Evolutionary conservation across 106 monocot species (phyloP).

Genomic region (Allium cepa): DNA sequence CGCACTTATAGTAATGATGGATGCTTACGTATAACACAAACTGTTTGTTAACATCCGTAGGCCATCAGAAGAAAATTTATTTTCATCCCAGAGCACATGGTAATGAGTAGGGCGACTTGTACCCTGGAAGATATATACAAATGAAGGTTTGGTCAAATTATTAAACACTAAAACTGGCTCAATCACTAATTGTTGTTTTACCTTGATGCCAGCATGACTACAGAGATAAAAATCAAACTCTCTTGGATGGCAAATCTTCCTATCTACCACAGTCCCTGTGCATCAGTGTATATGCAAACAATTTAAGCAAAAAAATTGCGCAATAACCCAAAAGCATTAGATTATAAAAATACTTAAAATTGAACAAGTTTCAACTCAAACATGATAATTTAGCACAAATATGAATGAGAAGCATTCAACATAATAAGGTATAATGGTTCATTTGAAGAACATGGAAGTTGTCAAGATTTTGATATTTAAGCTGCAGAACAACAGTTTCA

Average conservation of each 20-base stretch:
- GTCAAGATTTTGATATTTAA: too few relatives aligned
- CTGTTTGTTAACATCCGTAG: conserved; percentile 59
- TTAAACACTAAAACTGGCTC: not conserved
- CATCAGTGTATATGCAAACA: too few relatives aligned
- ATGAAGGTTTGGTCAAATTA: not conserved
- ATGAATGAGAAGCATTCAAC: not conserved
- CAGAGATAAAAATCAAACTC: conserved; percentile 85
- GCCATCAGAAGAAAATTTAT: conserved; percentile 44
- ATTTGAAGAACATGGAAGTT: too few relatives aligned
- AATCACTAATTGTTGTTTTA: not conserved
- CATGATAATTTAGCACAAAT: not conserved
- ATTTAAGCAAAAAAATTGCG: conserved; percentile 7
- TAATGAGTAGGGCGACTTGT: conserved; percentile 80
- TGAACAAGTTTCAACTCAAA: not conserved
- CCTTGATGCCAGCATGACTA: conserved; percentile 87
- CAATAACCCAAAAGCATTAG: not conserved
- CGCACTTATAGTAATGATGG: not conserved
- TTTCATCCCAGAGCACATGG: conserved; percentile 80
- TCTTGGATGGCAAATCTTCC: conserved; percentile 60
- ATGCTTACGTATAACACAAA: conserved; percentile 61
- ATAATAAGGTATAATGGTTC: too few relatives aligned
- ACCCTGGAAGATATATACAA: conserved; percentile 32
- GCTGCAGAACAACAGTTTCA: too few relatives aligned
- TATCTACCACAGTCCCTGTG: conserved; percentile 62
- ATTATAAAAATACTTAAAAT: not conserved